Conservation (phyloP, 768 basidiomycete genomes). For the Lenzites betulinus region DNA sequence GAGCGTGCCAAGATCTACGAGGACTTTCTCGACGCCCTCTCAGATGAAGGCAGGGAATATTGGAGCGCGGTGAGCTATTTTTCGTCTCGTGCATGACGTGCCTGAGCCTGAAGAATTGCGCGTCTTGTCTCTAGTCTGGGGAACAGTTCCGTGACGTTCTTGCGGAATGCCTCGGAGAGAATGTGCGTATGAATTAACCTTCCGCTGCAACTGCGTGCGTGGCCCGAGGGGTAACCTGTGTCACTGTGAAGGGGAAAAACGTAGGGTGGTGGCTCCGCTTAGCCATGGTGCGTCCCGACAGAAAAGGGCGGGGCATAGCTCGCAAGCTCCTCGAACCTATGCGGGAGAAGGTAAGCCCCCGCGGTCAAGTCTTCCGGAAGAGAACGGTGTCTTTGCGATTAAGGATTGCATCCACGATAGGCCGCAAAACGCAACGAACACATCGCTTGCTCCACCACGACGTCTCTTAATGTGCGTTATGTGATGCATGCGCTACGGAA, state of each 20-base stretch:
- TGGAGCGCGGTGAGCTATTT: background rate
- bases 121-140: too few species aligned
- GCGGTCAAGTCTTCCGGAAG: too few species aligned
- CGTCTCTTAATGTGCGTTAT: background rate
- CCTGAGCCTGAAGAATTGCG: too few species aligned
- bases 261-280: slow-evolving; percentile 6
- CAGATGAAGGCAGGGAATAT: slow-evolving; percentile 2
- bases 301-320: background rate
- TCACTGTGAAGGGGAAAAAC: background rate
- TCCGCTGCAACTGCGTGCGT: too few species aligned
- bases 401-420: too few species aligned
- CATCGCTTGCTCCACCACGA: background rate
- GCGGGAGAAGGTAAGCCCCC: background rate
- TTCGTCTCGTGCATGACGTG: background rate
- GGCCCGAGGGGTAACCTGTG: too few species aligned
- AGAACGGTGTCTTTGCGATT: too few species aligned
- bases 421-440: background rate
- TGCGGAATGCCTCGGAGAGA: background rate
- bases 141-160: background rate
- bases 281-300: background rate
- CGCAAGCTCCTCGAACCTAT: slow-evolving; percentile 6
- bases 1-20: background rate
- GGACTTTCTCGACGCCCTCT: background rate
- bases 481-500: too few species aligned
- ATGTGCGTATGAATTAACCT: too few species aligned